A percentile compares a stretch with the other conserved stretches of the same genome.
Conservation (phyloP, 768 basidiomycete species). For the Kwoniella newhampshirensis region DNA sequence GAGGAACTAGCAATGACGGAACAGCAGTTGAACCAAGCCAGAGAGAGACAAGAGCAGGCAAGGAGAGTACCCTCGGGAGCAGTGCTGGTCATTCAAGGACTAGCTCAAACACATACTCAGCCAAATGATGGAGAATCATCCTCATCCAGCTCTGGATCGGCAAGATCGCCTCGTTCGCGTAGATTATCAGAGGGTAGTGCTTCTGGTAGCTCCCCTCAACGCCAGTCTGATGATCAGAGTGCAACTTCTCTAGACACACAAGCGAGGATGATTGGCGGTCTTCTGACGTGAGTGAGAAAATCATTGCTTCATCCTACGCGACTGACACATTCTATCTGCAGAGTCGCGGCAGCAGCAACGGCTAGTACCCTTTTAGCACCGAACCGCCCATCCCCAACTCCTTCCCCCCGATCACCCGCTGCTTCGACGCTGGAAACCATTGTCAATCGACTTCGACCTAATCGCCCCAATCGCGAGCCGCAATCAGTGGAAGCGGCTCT, state of each 20-base stretch:
- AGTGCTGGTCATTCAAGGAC: constrained; percentile 43
- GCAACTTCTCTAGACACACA: constrained; percentile 31
- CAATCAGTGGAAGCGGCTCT: constrained; percentile 32
- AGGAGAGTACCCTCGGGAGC: constrained; percentile 26
- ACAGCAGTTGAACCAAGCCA: constrained; percentile 9
- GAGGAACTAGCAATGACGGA: constrained; percentile 16
- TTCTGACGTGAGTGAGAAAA: constrained; percentile 33
- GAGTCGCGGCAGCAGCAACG: constrained; percentile 88
- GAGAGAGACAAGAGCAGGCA: constrained; percentile 3
- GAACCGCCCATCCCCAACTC: constrained; percentile 31
- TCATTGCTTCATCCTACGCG: not conserved
- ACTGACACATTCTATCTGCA: constrained; percentile 44
- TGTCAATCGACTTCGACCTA: constrained; percentile 31
- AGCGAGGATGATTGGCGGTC: constrained; percentile 41
- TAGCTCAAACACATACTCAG: constrained; percentile 35
- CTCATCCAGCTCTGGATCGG: not conserved
- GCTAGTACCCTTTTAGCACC: constrained; percentile 80
- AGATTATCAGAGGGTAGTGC: constrained; percentile 15
- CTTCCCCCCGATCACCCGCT: constrained; percentile 59
- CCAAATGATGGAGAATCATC: not conserved
- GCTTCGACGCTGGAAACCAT: constrained; percentile 25
- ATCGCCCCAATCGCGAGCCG: constrained; percentile 10
- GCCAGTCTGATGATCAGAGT: constrained; percentile 10
- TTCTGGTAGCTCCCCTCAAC: not conserved
- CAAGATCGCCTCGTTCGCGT: not conserved